Conservation (phyloP, 345 rosid genomes). For the Combretum micranthum region DNA sequence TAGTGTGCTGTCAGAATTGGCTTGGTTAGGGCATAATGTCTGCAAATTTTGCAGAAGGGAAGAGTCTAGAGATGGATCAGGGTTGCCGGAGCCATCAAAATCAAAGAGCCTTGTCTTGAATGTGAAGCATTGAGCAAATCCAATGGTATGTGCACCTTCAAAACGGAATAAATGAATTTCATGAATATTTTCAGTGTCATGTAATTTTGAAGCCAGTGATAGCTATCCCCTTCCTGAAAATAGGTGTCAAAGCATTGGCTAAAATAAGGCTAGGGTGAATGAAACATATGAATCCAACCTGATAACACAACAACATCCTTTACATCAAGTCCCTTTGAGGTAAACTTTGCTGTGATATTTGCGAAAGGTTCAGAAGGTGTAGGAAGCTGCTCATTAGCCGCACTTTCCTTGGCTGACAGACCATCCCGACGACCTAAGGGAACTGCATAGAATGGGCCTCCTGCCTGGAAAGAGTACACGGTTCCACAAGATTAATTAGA, state of each 20-base stretch:
- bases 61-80: constrained; percentile 48
- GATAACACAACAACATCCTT: constrained; percentile 70
- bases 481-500: not conserved
- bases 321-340: constrained; percentile 47
- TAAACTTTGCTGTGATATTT: constrained; percentile 52
- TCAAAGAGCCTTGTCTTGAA: constrained; percentile 61
- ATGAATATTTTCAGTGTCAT: not conserved
- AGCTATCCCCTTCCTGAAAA: too few species aligned
- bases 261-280: not conserved
- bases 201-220: too few species aligned
- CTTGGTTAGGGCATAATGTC: constrained; percentile 42
- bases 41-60: constrained; percentile 39
- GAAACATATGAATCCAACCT: constrained; percentile 23
- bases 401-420: constrained; percentile 33
- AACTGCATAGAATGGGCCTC: constrained; percentile 46
- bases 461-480: constrained; percentile 22
- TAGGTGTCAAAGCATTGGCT: too few species aligned
- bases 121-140: constrained; percentile 63
- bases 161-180: not conserved
- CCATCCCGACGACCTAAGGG: constrained; percentile 63
- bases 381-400: constrained; percentile 48
- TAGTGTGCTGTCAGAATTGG: constrained; percentile 34
- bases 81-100: constrained; percentile 43
- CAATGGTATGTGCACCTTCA: constrained; percentile 63
- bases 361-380: constrained; percentile 47